Evolutionary conservation across 805 yeast genomes (phyloP).

Genomic region (Yarrowia deformans): DNA sequence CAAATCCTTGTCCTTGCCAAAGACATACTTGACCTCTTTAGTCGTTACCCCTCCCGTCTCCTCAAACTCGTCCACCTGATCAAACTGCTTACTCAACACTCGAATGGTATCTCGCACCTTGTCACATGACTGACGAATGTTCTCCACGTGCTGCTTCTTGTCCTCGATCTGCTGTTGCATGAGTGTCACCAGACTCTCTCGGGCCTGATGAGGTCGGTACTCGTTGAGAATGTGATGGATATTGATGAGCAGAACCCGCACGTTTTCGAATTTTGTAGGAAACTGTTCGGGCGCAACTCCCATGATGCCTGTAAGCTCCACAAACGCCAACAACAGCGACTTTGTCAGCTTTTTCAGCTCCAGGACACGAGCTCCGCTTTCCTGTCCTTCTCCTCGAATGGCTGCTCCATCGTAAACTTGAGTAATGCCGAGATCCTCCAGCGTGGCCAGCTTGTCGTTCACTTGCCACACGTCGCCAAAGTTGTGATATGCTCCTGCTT

Average conservation of each 20-base stretch:
- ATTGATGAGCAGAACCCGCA: slow-evolving; percentile 81
- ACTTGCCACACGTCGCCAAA: slow-evolving; percentile 91
- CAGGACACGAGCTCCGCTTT: slow-evolving; percentile 56
- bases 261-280: slow-evolving; percentile 72
- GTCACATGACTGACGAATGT: slow-evolving; percentile 53
- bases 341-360: slow-evolving; percentile 83
- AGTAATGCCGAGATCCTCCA: slow-evolving; percentile 76
- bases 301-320: slow-evolving; percentile 82
- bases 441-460: slow-evolving; percentile 74
- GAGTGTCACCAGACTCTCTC: slow-evolving; percentile 83
- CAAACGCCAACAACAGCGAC: slow-evolving; percentile 77
- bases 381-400: slow-evolving; percentile 42
- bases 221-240: slow-evolving; percentile 91
- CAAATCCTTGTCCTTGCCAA: slow-evolving; percentile 28
- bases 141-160: slow-evolving; percentile 46
- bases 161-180: slow-evolving; percentile 68
- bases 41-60: slow-evolving; percentile 26
- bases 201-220: slow-evolving; percentile 92
- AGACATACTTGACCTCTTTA: slow-evolving; percentile 35
- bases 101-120: slow-evolving; percentile 54
- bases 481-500: slow-evolving; percentile 69
- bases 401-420: slow-evolving; percentile 64
- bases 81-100: slow-evolving; percentile 48
- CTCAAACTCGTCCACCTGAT: slow-evolving; percentile 35
- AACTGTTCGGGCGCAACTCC: slow-evolving; percentile 73